Conservation (phyloP, 2,329 filamentous ascomycete genomes). For the Escovopsis sp. region DNA sequence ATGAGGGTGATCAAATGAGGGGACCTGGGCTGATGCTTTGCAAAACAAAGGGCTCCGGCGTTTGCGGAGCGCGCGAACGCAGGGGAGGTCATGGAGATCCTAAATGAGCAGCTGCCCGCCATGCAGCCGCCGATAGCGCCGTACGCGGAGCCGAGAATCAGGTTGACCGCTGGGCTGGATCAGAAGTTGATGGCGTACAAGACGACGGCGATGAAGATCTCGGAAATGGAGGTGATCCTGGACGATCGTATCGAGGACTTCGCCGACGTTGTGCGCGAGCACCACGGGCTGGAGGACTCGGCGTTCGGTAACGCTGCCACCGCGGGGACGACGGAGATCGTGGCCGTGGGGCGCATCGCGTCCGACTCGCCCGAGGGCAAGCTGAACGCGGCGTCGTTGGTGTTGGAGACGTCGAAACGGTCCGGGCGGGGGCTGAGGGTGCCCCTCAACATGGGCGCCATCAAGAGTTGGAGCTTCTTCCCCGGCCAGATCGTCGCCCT, state of each 20-base stretch:
- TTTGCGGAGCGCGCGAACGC: slow-evolving; percentile 68
- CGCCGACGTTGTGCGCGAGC: slow-evolving; percentile 53
- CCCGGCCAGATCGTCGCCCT: slow-evolving; percentile 88
- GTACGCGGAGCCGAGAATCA: slow-evolving; percentile 63
- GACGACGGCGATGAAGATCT: slow-evolving; percentile 86
- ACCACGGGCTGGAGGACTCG: slow-evolving; percentile 62
- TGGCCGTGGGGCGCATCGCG: slow-evolving; percentile 83
- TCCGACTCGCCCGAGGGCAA: slow-evolving; percentile 78
- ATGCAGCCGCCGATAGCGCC: slow-evolving; percentile 58
- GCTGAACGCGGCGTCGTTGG: slow-evolving; percentile 69
- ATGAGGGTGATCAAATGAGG: not conserved
- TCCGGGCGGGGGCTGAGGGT: slow-evolving; percentile 72
- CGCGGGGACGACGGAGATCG: slow-evolving; percentile 72
- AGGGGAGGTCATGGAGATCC: slow-evolving; percentile 67
- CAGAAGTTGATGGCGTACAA: slow-evolving; percentile 85
- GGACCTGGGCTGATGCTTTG: not conserved
- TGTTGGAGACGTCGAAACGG: slow-evolving; percentile 75
- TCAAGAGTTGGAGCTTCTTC: slow-evolving; percentile 69
- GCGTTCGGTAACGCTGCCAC: slow-evolving; percentile 78
- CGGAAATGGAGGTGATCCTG: slow-evolving; percentile 80
- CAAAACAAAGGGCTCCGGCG: slow-evolving; percentile 14
- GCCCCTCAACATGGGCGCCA: slow-evolving; percentile 57
- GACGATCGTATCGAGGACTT: slow-evolving; percentile 95
- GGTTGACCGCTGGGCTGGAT: slow-evolving; percentile 74
- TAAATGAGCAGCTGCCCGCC: slow-evolving; percentile 60